A percentile compares a stretch with the other conserved stretches of the same genome.
phyloP scores from a whole-genome alignment of 345 rosid genomes.

The Pelargonium nanum region DNA sequence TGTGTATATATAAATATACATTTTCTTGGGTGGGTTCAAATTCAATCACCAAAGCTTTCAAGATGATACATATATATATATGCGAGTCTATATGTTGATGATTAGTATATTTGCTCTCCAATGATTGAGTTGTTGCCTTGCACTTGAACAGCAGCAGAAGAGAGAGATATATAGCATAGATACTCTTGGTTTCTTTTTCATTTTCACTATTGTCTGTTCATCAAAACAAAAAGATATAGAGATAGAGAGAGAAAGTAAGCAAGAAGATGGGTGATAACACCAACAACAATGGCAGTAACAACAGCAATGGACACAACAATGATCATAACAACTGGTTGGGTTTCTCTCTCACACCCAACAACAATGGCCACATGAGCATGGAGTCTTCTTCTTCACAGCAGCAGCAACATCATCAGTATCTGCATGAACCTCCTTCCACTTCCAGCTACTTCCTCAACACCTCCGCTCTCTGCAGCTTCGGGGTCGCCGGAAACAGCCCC shows the following conservation, averaged over 20 bases:
- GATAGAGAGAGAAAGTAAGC: slow-evolving; percentile 25
- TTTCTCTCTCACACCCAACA: slow-evolving; percentile 65
- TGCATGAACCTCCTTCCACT: slow-evolving; percentile 13
- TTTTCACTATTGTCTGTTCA: slow-evolving; percentile 8
- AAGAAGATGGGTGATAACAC: slow-evolving; percentile 30
- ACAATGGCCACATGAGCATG: slow-evolving; percentile 69
- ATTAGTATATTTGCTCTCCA: slow-evolving; percentile 30
- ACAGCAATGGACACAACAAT: no score
- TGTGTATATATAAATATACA: neutral
- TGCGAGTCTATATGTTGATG: no score
- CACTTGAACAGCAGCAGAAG: no score
- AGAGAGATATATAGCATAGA: no score
- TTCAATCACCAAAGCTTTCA: no score
- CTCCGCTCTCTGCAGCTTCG: slow-evolving; percentile 17
- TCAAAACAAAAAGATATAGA: slow-evolving; percentile 9
- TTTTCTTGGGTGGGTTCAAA: neutral
- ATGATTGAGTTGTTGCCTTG: slow-evolving; percentile 31
- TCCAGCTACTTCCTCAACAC: slow-evolving; percentile 31
- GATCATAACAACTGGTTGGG: slow-evolving; percentile 63
- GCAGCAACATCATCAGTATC: slow-evolving; percentile 20
- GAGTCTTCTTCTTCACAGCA: slow-evolving; percentile 36
- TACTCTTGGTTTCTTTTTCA: no score
- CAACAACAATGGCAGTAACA: slow-evolving; percentile 18
- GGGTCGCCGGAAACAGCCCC: slow-evolving; percentile 27
- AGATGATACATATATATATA: no score